Evolutionary conservation across 2,329 filamentous ascomycete species (phyloP), one percentile per base, ranked within the genome.

Genomic region (Pleomassaria siparia): DNA sequence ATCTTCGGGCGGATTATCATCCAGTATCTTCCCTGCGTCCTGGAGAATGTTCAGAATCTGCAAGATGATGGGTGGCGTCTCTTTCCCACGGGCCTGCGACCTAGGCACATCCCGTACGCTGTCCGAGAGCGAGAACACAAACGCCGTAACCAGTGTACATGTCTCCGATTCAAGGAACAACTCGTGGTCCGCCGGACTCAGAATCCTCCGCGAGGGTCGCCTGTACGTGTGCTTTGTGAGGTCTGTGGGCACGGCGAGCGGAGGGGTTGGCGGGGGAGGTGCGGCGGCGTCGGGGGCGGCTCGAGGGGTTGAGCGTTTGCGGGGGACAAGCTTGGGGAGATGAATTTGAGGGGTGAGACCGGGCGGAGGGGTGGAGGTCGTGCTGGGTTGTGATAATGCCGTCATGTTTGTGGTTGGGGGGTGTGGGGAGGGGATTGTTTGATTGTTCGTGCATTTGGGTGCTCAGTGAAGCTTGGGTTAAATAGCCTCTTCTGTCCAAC

Each of bases 101-200:
- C 87, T 80, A 6, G 87, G 83, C 22, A 78, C 82, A 63, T 88
- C 85, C 41, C 83, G 76, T 36, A 96, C 88, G 3, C 88, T 84
- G 61, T 96, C 91, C 36, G 91, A 86, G 18, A 99, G 82, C 9
- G 83, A 82, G 71, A 96, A 96, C 52, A 96, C 80, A 73, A 96
- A 99, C 16, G 88, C 84, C 48, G 88, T 76, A 35, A 99, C 80
- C 32, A 97, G 80, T 7, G 77, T 78, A 69, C 89, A 87, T 6
- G 91, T 86, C 0, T 86, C 78, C 0, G 91, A 96, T 0, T 81
- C 74, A 15, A 91, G 79, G 62, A 97, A 99, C 3, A 90, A 73
- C 15, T 88, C 80, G 66, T 95, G 91, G 58, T 99, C 94, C 40
- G 81, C 76, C 2, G 78, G 77, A 2, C 91, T 92, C 11, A 99